Conservation (phyloP, 306 rosid species). For the Cicer arietinum region DNA sequence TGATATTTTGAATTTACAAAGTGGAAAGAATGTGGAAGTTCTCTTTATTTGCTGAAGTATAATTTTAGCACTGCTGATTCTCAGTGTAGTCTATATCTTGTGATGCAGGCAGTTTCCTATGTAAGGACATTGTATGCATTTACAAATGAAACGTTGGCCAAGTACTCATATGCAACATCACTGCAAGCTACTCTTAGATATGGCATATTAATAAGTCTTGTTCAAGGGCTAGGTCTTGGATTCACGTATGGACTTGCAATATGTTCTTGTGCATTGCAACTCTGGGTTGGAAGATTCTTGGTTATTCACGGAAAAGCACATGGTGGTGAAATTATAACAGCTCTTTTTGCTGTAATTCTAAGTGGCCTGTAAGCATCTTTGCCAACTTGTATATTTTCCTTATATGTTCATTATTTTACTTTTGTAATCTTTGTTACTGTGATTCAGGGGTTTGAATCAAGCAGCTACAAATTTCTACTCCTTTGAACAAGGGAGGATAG, state of each 20-base stretch:
- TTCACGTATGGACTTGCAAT: conserved; percentile 99
- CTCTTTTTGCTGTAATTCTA: conserved; percentile 93
- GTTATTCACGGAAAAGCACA: conserved; percentile 66
- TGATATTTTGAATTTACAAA: conserved; percentile 22
- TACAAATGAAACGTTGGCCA: conserved; percentile 98
- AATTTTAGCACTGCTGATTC: conserved; percentile 37
- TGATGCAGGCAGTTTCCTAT: conserved; percentile 93
- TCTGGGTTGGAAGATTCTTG: conserved; percentile 98
- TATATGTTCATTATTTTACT: conserved; percentile 25
- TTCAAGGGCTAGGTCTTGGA: conserved; percentile 99
- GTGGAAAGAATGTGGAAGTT: conserved; percentile 30
- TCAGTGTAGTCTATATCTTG: conserved; percentile 44
- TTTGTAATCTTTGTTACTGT: conserved; percentile 30
- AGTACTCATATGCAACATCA: conserved; percentile 98
- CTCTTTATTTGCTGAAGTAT: conserved; percentile 20
- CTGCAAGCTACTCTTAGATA: conserved; percentile 99
- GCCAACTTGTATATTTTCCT: not conserved
- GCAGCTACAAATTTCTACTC: conserved; percentile 98
- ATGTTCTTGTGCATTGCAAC: conserved; percentile 98
- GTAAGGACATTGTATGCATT: conserved; percentile 87
- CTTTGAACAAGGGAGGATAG: conserved; percentile 97
- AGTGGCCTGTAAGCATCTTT: conserved; percentile 92
- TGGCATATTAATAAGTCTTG: conserved; percentile 98
- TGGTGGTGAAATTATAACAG: conserved; percentile 97
- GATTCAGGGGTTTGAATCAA: conserved; percentile 89